Conservation (phyloP, 176 grass and related monocot genomes). For the Lolium perenne region DNA sequence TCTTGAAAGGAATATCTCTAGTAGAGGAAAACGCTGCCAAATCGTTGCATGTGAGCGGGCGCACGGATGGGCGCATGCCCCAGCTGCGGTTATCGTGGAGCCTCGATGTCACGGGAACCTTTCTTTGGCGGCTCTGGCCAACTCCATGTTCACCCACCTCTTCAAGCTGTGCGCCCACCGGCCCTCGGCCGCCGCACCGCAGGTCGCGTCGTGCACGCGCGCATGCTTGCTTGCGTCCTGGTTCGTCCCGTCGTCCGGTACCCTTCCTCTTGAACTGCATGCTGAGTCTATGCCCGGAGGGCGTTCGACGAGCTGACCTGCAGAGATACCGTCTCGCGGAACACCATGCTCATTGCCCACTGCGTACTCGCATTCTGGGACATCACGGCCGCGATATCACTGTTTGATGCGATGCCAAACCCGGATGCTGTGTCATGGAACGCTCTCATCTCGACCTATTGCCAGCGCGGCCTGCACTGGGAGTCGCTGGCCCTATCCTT, state of each 20-base stretch:
- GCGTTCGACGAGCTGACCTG: constrained; percentile 65
- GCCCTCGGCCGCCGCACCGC: too few relatives aligned
- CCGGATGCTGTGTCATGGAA: constrained; percentile 85
- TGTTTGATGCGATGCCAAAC: constrained; percentile 62
- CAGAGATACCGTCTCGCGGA: constrained; percentile 73
- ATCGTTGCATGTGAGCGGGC: too few relatives aligned
- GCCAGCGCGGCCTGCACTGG: constrained; percentile 38
- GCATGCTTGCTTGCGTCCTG: constrained; percentile 63
- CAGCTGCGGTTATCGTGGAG: background rate
- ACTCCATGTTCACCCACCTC: constrained; percentile 62
- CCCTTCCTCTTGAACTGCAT: too few relatives aligned
- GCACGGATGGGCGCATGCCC: too few relatives aligned
- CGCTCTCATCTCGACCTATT: constrained; percentile 58
- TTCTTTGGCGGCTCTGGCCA: background rate
- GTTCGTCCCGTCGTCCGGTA: too few relatives aligned
- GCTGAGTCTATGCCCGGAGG: constrained; percentile 42
- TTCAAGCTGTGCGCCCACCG: constrained; percentile 62
- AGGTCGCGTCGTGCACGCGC: constrained; percentile 62
- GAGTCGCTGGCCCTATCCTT: constrained; percentile 56
- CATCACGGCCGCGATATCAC: constrained; percentile 10
- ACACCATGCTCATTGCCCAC: constrained; percentile 60
- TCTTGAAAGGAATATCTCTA: too few relatives aligned
- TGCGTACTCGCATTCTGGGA: constrained; percentile 40
- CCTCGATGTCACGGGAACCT: background rate
- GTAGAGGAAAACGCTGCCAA: too few relatives aligned